Evolutionary conservation across 2,329 filamentous ascomycete genomes (phyloP), one percentile per base, ranked within the genome.

Genomic region (Cladorrhinum sp.): DNA sequence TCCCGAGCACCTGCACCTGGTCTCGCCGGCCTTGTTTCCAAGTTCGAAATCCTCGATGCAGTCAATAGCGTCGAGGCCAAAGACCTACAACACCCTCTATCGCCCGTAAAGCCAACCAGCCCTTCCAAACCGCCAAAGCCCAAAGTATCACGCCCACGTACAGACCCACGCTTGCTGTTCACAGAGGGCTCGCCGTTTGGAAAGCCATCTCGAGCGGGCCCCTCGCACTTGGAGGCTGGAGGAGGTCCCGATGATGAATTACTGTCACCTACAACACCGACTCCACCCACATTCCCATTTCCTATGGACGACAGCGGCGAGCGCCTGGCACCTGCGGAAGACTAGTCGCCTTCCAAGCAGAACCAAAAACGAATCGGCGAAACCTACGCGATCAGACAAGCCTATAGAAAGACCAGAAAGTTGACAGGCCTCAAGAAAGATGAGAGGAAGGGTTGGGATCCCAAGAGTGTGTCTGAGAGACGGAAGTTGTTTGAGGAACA

Each of bases 21-120:
- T 18, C 63, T 76, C 8, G 69, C 66, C 7, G 62, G 68, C 1
- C 65, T 76, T 2, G 70, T 75, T 16, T 73, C 74, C 8, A 75
- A 71, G 23, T 76, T 75, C 23, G 73, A 76, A 63, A 66, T 64
- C 2, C 66, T 72, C 6, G 70, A 72, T 55, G 66, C 67, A 3
- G 67, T 70, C 9, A 70, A 64, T 23, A 68, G 57, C 26, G 55
- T 58, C 6, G 65, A 70, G 30, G 8, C 33, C 12, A 28, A 57
- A 57, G 28, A 33, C 16, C 21, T 53, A 6, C 10, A 26, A 21
- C 60, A 28, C 10, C 30, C 52, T 2, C 12, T 53, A 28, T 20
- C 58, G 50, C 21, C 55, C 20, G 10, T 16, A 24, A 57, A 53
- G 28, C 42, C n/a, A 20, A 24, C 55, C 26, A 46, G 30, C 28